Percentiles rank a stretch among this genome's conserved stretches.
phyloP scores from a whole-genome alignment of 2,329 filamentous ascomycete species.

The Aspergillus sp. region DNA sequence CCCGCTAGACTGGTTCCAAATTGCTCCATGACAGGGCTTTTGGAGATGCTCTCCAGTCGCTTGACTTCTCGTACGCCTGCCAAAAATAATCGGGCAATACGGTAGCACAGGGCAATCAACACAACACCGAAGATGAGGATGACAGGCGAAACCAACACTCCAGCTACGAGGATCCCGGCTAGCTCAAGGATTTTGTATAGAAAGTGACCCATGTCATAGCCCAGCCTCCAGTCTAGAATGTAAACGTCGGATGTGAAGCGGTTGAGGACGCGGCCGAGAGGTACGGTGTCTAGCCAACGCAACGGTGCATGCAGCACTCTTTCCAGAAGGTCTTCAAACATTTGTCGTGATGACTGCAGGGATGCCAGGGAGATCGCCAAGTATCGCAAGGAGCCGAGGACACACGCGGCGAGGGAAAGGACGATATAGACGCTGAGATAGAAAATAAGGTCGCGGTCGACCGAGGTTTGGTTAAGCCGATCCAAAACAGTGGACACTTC shows the following conservation, averaged over 20 bases:
- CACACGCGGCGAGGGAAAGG: slow-evolving; percentile 56
- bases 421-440: slow-evolving; percentile 55
- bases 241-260: slow-evolving; percentile 75
- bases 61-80: slow-evolving; percentile 58
- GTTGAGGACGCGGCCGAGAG: slow-evolving; percentile 71
- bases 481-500: neutral
- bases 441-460: slow-evolving; percentile 47
- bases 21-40: slow-evolving; percentile 75
- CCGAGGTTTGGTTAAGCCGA: neutral
- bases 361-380: slow-evolving; percentile 57
- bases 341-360: slow-evolving; percentile 62
- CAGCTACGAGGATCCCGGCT: slow-evolving; percentile 63
- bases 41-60: slow-evolving; percentile 70
- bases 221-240: slow-evolving; percentile 65
- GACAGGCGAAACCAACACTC: slow-evolving; percentile 62
- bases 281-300: slow-evolving; percentile 77
- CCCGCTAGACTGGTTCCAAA: slow-evolving; percentile 71
- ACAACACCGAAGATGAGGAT: slow-evolving; percentile 61
- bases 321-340: slow-evolving; percentile 67
- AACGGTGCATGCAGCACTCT: slow-evolving; percentile 68
- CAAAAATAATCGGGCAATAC: slow-evolving; percentile 62
- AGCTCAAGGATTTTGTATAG: slow-evolving; percentile 61
- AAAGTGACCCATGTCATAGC: slow-evolving; percentile 61
- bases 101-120: slow-evolving; percentile 56
- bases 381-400: slow-evolving; percentile 52